Percentiles rank a stretch among this genome's conserved stretches.
Conservation (phyloP, 768 basidiomycete genomes). For the Lactarius tabidus region DNA sequence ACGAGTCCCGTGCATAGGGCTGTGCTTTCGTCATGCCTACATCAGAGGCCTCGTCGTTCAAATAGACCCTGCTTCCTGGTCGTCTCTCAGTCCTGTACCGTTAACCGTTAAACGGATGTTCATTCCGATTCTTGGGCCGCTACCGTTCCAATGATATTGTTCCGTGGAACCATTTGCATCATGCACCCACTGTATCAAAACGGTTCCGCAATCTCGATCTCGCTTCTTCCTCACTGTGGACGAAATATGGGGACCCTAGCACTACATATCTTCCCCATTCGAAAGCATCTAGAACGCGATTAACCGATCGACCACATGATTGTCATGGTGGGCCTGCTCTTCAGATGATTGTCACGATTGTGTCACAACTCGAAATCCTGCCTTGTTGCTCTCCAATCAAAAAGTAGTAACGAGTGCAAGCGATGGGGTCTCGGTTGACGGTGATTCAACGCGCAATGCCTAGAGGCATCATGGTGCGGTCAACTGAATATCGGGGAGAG, state of each 20-base stretch:
- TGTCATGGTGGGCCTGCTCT: too few relatives aligned
- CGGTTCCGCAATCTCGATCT: neutral
- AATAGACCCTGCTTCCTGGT: neutral
- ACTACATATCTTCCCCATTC: neutral
- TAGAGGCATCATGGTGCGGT: neutral
- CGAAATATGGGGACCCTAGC: neutral
- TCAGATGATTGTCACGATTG: neutral
- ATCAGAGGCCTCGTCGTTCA: neutral
- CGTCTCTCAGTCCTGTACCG: neutral
- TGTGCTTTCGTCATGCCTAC: neutral
- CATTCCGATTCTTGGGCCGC: neutral
- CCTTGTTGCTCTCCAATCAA: neutral
- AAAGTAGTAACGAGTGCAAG: neutral
- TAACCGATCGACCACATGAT: neutral
- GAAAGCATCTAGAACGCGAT: neutral
- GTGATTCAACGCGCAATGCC: neutral
- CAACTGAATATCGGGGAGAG: neutral
- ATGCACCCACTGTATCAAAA: neutral
- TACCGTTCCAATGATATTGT: neutral
- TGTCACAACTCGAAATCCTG: neutral
- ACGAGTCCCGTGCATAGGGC: neutral
- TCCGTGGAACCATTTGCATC: neutral
- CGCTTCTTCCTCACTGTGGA: neutral
- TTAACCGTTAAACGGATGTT: neutral
- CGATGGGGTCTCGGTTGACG: neutral